phyloP scores from a whole-genome alignment of 1,139 yeast genomes.

The Diutina ranongensis region DNA sequence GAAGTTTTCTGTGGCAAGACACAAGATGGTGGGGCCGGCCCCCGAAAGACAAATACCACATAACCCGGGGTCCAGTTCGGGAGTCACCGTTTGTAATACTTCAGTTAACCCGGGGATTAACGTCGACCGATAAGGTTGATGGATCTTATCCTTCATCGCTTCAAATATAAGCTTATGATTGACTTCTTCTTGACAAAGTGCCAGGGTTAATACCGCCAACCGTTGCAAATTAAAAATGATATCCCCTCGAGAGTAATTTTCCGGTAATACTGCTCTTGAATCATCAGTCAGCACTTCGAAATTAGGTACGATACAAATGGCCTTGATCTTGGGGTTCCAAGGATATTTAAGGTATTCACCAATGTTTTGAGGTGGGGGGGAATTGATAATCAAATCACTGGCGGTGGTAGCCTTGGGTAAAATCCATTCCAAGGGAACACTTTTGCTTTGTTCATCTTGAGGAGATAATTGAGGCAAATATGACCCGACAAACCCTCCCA shows the following conservation, averaged over 20 bases:
- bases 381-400: slow-evolving; percentile 27
- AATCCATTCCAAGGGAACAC: slow-evolving; percentile 75
- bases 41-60: slow-evolving; percentile 94
- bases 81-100: slow-evolving; percentile 72
- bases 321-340: slow-evolving; percentile 74
- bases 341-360: slow-evolving; percentile 84
- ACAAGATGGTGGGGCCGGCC: slow-evolving; percentile 95
- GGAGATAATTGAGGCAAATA: slow-evolving; percentile 71
- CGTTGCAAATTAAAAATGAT: slow-evolving; percentile 72
- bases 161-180: slow-evolving; percentile 74
- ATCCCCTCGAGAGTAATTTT: slow-evolving; percentile 67
- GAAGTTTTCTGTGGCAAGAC: slow-evolving; percentile 80
- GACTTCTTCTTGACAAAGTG: slow-evolving; percentile 75
- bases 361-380: slow-evolving; percentile 50
- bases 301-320: slow-evolving; percentile 84
- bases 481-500: slow-evolving; percentile 97
- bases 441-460: slow-evolving; percentile 60
- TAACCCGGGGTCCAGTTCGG: slow-evolving; percentile 70
- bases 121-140: slow-evolving; percentile 88
- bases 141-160: slow-evolving; percentile 94
- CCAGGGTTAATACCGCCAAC: slow-evolving; percentile 44
- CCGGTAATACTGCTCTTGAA: slow-evolving; percentile 81
- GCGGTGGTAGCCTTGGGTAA: slow-evolving; percentile 72
- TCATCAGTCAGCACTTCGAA: slow-evolving; percentile 91
- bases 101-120: slow-evolving; percentile 85